phyloP scores from a whole-genome alignment of 2,329 filamentous ascomycete genomes.

The Helminthosporium solani region DNA sequence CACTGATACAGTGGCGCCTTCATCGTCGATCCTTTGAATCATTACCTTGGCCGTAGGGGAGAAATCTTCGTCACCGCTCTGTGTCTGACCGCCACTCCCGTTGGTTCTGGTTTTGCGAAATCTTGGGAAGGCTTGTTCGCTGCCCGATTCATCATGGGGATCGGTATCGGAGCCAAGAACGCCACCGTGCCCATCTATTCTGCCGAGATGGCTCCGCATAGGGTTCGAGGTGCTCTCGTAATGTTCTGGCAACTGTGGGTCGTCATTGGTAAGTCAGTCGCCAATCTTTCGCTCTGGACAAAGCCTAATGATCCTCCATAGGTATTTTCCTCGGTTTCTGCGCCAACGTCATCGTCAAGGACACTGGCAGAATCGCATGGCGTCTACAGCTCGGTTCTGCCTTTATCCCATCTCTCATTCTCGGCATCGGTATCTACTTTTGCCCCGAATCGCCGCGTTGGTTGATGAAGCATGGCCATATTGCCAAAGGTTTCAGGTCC shows the following conservation, averaged over 20 bases:
- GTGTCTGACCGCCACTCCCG: slow-evolving; percentile 40
- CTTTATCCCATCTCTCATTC: slow-evolving; percentile 42
- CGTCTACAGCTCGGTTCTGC: slow-evolving; percentile 42
- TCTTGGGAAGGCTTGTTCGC: slow-evolving; percentile 41
- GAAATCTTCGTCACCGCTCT: slow-evolving; percentile 42
- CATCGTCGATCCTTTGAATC: slow-evolving; percentile 41
- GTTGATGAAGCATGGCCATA: slow-evolving; percentile 41
- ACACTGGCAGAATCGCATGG: slow-evolving; percentile 39
- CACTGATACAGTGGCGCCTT: slow-evolving; percentile 23
- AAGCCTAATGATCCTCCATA: slow-evolving; percentile 7
- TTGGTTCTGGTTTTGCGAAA: slow-evolving; percentile 39
- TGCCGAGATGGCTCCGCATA: slow-evolving; percentile 37
- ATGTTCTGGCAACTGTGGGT: slow-evolving; percentile 45
- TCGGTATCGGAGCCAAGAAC: slow-evolving; percentile 38
- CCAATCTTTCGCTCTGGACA: slow-evolving; percentile 16
- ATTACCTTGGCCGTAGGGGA: slow-evolving; percentile 40
- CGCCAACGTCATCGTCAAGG: slow-evolving; percentile 51
- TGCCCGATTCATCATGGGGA: slow-evolving; percentile 39
- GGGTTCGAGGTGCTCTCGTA: slow-evolving; percentile 41
- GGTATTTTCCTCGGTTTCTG: slow-evolving; percentile 51
- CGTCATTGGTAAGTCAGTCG: slow-evolving; percentile 25
- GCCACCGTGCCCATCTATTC: slow-evolving; percentile 39
- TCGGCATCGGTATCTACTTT: slow-evolving; percentile 38
- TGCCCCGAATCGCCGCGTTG: slow-evolving; percentile 45
- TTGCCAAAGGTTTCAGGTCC: slow-evolving; percentile 49